phyloP scores from a whole-genome alignment of 2,329 filamentous ascomycete species.

The Penicillium sp. region DNA sequence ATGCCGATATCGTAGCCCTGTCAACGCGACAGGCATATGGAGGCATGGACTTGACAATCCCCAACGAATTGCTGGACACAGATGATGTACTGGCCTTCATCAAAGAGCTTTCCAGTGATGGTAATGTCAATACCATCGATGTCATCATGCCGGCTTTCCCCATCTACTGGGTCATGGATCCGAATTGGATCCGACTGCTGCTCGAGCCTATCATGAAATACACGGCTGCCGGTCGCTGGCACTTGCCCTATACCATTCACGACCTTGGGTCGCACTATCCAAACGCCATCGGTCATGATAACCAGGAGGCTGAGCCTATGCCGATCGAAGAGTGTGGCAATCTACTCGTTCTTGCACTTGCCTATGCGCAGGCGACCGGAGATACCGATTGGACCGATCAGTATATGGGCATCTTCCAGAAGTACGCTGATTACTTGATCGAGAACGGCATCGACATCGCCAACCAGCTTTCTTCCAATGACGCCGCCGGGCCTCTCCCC shows the following conservation, averaged over 20 bases:
- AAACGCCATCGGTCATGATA: constrained; percentile 41
- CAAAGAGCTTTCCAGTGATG: constrained; percentile 46
- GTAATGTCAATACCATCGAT: constrained; percentile 46
- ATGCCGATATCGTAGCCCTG: constrained; percentile 43
- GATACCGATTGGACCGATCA: constrained; percentile 37
- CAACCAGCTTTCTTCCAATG: constrained; percentile 45
- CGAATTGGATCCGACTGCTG: constrained; percentile 45
- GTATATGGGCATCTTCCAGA: constrained; percentile 35
- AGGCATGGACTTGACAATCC: constrained; percentile 42
- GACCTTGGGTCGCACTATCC: constrained; percentile 45
- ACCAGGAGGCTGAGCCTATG: constrained; percentile 42
- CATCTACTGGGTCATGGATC: constrained; percentile 44
- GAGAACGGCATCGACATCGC: constrained; percentile 40
- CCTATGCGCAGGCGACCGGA: constrained; percentile 40
- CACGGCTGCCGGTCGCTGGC: constrained; percentile 41
- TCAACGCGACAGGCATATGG: constrained; percentile 44
- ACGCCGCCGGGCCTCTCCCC: constrained; percentile 40
- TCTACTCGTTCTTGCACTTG: constrained; percentile 39
- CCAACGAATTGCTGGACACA: constrained; percentile 32
- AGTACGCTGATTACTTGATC: constrained; percentile 45
- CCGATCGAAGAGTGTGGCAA: constrained; percentile 45
- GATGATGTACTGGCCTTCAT: constrained; percentile 38
- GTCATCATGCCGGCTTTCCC: constrained; percentile 46
- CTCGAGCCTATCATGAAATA: constrained; percentile 47
- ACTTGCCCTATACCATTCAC: constrained; percentile 40